Conservation (phyloP, 2,329 filamentous ascomycete species). For the Phoma sp. region DNA sequence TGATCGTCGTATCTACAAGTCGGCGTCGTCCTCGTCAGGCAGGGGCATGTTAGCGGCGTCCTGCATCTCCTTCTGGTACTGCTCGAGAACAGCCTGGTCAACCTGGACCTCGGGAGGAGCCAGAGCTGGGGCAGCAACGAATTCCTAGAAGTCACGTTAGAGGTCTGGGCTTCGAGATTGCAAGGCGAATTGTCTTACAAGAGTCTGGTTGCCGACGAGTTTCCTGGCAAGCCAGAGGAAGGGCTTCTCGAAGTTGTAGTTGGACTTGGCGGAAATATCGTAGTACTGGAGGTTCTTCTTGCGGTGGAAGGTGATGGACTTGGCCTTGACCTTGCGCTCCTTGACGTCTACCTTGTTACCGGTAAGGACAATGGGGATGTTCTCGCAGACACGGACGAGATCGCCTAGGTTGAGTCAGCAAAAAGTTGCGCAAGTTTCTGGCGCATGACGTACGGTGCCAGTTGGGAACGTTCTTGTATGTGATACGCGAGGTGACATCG, state of each 20-base stretch:
- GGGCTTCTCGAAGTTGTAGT: slow-evolving; percentile 99
- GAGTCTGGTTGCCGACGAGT: slow-evolving; percentile 88
- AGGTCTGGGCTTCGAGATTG: slow-evolving; percentile 13
- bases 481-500: slow-evolving; percentile 98
- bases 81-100: slow-evolving; percentile 78
- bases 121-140: slow-evolving; percentile 92
- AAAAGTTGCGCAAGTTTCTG: neutral
- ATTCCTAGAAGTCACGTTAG: slow-evolving; percentile 68
- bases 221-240: slow-evolving; percentile 99
- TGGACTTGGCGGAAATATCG: slow-evolving; percentile 99
- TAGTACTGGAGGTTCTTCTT: slow-evolving; percentile 99
- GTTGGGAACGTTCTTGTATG: slow-evolving; percentile 99
- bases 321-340: slow-evolving; percentile 99
- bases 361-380: slow-evolving; percentile 96
- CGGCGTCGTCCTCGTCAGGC: slow-evolving; percentile 89
- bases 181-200: slow-evolving; percentile 63
- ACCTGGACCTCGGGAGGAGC: slow-evolving; percentile 92
- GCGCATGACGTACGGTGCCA: slow-evolving; percentile 85
- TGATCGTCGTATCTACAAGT: slow-evolving; percentile 55
- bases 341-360: slow-evolving; percentile 99
- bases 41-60: slow-evolving; percentile 82
- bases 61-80: slow-evolving; percentile 90
- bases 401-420: slow-evolving; percentile 68
- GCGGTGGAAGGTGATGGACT: slow-evolving; percentile 99
- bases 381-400: slow-evolving; percentile 98